phyloP scores from a whole-genome alignment of 108 stramenopile species.

The Mediolabrus comicus region DNA sequence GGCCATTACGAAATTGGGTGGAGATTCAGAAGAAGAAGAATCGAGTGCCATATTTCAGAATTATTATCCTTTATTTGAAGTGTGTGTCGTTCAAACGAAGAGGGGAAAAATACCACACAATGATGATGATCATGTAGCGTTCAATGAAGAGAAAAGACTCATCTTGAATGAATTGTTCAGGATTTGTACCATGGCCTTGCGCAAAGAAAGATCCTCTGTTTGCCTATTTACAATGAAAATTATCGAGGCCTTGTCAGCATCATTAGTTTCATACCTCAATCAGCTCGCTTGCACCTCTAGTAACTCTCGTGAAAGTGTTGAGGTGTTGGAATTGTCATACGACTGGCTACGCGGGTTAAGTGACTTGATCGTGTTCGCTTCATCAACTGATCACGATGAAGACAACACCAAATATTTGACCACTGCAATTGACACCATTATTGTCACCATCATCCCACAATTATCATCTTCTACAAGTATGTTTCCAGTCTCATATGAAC shows the following conservation, averaged over 20 bases:
- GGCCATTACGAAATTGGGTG: not conserved
- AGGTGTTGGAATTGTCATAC: slow-evolving; percentile 20
- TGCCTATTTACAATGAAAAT: slow-evolving; percentile 11
- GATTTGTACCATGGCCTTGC: not conserved
- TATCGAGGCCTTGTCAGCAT: slow-evolving; percentile 19
- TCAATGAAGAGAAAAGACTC: not conserved
- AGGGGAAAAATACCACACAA: not conserved
- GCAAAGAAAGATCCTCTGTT: not conserved
- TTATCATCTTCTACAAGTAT: slow-evolving; percentile 12
- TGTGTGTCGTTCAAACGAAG: not conserved
- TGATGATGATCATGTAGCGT: not conserved
- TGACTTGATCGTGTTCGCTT: slow-evolving; percentile 8
- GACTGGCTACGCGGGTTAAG: slow-evolving; percentile 33
- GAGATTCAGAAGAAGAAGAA: not conserved
- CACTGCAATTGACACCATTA: slow-evolving; percentile 11
- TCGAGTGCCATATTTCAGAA: not conserved
- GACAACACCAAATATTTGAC: not conserved
- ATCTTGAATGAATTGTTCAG: not conserved
- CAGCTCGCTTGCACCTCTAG: slow-evolving; percentile 4
- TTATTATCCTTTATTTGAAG: not conserved
- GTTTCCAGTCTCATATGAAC: slow-evolving; percentile 1
- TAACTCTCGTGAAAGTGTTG: not conserved
- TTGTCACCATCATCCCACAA: slow-evolving; percentile 10
- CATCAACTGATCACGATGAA: not conserved
- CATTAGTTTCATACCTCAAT: slow-evolving; percentile 14